Evolutionary conservation across 306 rosid species (phyloP).

Genomic region (Ormosia emarginata): DNA sequence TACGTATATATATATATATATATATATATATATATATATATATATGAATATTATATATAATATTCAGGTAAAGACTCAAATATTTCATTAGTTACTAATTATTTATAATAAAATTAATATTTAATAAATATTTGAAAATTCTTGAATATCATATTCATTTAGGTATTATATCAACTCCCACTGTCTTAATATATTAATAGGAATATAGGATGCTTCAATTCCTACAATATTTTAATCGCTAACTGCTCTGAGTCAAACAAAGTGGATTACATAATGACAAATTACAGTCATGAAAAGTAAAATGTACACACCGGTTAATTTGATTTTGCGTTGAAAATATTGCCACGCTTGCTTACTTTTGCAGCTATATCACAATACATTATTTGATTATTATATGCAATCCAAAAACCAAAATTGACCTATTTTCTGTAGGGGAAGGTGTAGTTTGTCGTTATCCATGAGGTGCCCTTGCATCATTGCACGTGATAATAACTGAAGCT

Average conservation of each 20-base stretch:
- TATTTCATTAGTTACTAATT: no score
- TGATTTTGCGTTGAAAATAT: slow-evolving; percentile 31
- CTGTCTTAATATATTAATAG: no score
- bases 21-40: no score
- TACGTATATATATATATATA: no score
- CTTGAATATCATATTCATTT: no score
- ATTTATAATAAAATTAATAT: no score
- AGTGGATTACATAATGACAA: slow-evolving; percentile 30
- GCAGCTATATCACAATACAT: slow-evolving; percentile 6
- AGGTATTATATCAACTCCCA: no score
- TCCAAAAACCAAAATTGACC: neutral
- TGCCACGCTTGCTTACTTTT: slow-evolving; percentile 26
- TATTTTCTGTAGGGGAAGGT: neutral
- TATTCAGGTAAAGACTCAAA: no score
- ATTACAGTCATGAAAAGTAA: slow-evolving; percentile 28
- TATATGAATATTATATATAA: no score
- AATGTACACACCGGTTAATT: slow-evolving; percentile 19
- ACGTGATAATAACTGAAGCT: slow-evolving; percentile 31
- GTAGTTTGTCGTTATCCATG: slow-evolving; percentile 27
- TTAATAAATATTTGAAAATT: no score
- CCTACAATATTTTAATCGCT: slow-evolving; percentile 16
- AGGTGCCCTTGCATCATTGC: slow-evolving; percentile 32
- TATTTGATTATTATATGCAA: neutral
- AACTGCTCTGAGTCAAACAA: slow-evolving; percentile 15
- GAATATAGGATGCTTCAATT: neutral